Evolutionary conservation across 805 yeast genomes (phyloP).

Genomic region (Yarrowia porcina): DNA sequence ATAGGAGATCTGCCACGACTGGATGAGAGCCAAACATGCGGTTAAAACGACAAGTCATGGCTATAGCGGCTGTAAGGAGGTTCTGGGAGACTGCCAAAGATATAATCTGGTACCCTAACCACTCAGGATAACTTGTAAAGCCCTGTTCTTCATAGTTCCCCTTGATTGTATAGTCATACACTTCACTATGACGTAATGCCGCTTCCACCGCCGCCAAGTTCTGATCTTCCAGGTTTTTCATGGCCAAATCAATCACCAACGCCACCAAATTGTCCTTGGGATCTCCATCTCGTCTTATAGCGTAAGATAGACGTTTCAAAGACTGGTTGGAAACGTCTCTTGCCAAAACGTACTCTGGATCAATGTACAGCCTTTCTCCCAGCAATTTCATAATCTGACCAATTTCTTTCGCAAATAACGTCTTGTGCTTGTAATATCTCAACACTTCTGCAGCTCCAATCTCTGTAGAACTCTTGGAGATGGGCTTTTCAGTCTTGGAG

Average conservation of each 20-base stretch:
- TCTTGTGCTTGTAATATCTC: background rate
- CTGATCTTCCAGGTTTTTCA: background rate
- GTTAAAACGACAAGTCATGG: background rate
- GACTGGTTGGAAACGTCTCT: background rate
- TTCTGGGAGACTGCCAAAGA: constrained; percentile 1
- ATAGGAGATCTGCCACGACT: background rate
- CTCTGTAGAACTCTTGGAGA: background rate
- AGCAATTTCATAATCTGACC: background rate
- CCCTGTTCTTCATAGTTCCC: background rate
- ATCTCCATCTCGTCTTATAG: background rate
- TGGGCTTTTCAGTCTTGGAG: background rate
- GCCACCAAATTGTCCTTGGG: constrained; percentile 10
- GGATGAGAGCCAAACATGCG: background rate
- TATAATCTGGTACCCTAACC: constrained; percentile 8
- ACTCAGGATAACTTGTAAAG: background rate
- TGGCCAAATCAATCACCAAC: constrained; percentile 8
- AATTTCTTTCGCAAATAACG: background rate
- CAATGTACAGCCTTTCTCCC: background rate
- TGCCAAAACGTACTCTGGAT: background rate
- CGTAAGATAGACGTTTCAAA: background rate
- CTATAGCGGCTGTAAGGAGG: background rate
- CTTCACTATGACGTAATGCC: background rate
- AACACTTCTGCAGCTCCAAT: background rate
- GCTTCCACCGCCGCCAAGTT: background rate
- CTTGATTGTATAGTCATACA: background rate